These are phyloP conservation scores for Salix caprea DNA, from an alignment of 345 rosid species.

Conservation along the genomic window DNA sequence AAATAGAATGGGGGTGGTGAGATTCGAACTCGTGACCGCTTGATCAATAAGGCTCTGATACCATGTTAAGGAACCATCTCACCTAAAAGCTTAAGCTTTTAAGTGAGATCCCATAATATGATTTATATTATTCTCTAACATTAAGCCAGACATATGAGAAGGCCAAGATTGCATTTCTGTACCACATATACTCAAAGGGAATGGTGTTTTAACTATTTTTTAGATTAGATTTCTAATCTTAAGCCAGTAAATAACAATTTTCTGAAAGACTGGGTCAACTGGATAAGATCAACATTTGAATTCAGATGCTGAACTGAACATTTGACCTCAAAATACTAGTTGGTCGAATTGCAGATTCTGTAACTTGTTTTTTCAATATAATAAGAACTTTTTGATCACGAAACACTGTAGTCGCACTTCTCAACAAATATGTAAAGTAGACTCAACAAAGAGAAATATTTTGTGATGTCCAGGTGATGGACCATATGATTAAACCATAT, in stretches of 20 bases:
- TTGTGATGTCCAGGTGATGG: no score
- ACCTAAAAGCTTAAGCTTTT: no score
- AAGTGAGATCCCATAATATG: no score
- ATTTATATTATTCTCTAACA: no score
- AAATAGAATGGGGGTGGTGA: no score
- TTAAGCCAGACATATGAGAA: not conserved
- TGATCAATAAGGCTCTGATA: no score
- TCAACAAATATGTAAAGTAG: no score
- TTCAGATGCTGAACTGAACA: not conserved
- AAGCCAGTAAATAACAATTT: not conserved
- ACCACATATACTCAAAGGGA: not conserved
- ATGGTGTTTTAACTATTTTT: not conserved
- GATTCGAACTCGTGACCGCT: no score
- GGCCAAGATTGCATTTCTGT: not conserved
- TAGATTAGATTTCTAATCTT: not conserved
- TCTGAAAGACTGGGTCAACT: not conserved
- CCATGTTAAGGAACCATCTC: no score
- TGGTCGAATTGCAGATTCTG: not conserved
- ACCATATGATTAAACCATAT: no score
- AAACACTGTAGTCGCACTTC: no score
- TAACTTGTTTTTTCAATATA: not conserved
- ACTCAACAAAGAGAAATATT: no score
- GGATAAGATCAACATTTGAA: not conserved
- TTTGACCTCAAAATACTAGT: not conserved
- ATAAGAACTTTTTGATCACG: not conserved